These are phyloP conservation scores for Tolypocladium amazonense DNA, from an alignment of 2,329 filamentous ascomycete genomes.

Conservation along the genomic window DNA sequence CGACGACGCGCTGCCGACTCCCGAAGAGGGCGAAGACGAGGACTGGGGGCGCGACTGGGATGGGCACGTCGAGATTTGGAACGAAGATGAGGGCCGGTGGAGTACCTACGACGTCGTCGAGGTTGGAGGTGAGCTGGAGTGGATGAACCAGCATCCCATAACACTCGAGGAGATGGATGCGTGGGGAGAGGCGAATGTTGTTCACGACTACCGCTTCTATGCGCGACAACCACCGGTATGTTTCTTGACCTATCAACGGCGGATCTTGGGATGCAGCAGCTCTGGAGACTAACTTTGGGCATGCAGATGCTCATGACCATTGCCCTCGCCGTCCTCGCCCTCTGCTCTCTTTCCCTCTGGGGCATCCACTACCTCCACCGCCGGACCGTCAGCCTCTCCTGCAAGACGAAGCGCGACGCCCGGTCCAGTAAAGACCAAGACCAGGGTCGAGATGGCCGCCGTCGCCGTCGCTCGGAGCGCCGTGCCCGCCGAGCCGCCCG, in stretches of 20 bases:
- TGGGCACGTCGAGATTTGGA: background rate
- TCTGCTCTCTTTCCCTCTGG: conserved; percentile 15
- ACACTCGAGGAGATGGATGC: background rate
- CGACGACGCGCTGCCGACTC: background rate
- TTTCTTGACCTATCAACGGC: background rate
- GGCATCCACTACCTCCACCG: conserved; percentile 13
- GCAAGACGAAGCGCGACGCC: background rate
- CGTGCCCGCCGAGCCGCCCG: conserved; percentile 14
- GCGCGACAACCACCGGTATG: conserved; percentile 1
- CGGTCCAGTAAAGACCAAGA: background rate
- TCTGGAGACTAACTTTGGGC: background rate
- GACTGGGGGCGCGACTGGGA: background rate
- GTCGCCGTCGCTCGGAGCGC: conserved; percentile 14
- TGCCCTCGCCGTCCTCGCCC: conserved; percentile 12
- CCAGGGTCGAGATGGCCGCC: conserved; percentile 6
- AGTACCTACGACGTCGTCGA: background rate
- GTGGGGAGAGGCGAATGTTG: background rate
- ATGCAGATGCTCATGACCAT: conserved; percentile 9
- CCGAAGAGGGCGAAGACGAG: background rate
- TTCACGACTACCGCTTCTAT: background rate
- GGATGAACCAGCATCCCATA: background rate
- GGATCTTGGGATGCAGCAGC: background rate
- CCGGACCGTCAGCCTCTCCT: conserved; percentile 7
- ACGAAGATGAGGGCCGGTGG: too few species aligned
- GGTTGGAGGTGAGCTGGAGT: background rate